Evolutionary conservation across 768 basidiomycete genomes (phyloP), one percentile per base, ranked within the genome.

Genomic region (Psilocybe tampanensis): DNA sequence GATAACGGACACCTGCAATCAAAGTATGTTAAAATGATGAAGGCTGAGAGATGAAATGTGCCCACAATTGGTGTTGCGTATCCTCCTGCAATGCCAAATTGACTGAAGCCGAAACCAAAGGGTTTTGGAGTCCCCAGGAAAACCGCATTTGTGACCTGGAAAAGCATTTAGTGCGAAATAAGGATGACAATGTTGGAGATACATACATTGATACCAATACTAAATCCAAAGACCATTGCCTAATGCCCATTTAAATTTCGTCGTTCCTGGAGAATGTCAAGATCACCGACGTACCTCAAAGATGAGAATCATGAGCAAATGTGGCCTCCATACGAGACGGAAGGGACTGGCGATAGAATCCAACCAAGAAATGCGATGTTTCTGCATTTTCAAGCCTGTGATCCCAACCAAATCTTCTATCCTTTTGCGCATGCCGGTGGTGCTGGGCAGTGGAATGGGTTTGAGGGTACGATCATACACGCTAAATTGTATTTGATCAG

Each of bases 381-480:
- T 81, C 15, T 78, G 73, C 86, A 86, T 86, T 58, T 76, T 78
- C 44, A 68, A 42, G 1, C 86, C 88, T 0, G 86, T 89, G 32
- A 88, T 74, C 3, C 88, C 88, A 18, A 88, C 47, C 8, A 89
- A 73, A 0, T 81, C 82, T 66, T 88, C 80, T 44, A 89, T 65
- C 21, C 84, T 80, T 61, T 82, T 79, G 1, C 78, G 76, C 1
- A 87, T 64, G 8, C 81, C 75, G 0, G 72, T 71, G 8, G 75
- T 71, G 0, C 74, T 76, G 0, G 73, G 76, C 32, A 69, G 64
- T 1, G 85, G 85, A 47, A 86, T 76, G 2, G 86, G 86, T 9
- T 75, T 70, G 15, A 86, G 67, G 11, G 81, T 80, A 32, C 88
- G 85, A 64, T 89, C 87, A 63, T 83, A 89, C 74, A 86, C 78